Base-by-base conservation (phyloP, 768 basidiomycete species). In the Scleroderma citrinum region DNA sequence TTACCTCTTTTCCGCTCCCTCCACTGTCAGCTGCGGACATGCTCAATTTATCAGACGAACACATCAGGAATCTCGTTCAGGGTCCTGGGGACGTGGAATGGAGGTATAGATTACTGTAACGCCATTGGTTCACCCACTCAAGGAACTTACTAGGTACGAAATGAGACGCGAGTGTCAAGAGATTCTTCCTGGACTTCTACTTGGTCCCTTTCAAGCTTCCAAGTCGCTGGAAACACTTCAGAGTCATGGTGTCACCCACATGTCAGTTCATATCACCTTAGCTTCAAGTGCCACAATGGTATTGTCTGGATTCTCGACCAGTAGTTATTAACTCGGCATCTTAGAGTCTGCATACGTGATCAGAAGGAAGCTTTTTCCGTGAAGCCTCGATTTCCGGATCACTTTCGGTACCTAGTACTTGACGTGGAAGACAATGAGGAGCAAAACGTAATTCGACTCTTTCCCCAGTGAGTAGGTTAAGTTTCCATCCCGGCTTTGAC, bases 121-220 rank as follows among this genome's bases (percentile, higher is more conserved):
- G 47, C 34, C 17, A 36, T 31, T 51, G 44, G 47, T 55, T 41
- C 20, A 16, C 39, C 19, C 14, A 10, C 46, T 59, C 56, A 3
- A 30, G 55, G 52, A 47, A 34, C 23, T 19, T 24, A 47, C 3
- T 39, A 91, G 87, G 59, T 96, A 96, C 60, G 92, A 95, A 69
- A 94, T 96, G 93, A 77, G 92, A 26, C 75, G 92, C n/a, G 87
- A 94, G 59, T 92, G 90, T 58, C 92, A 96, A 69, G 87, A 93
- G 66, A 94, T 95, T 55, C 72, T 90, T 0, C 85, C 89, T 21
- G 81, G 82, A 16, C 80, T 96, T 32, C 73, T 82, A 23, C 80
- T 96, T 6, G 92, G 92, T 1, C 92, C 92, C 3, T 91, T 93
- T 53, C 85, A 88, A 55, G 88, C 87, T 8, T 91, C 89, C 1